Evolutionary conservation across 2,329 filamentous ascomycete species (phyloP).

Genomic region (Elsinoe necatrix): DNA sequence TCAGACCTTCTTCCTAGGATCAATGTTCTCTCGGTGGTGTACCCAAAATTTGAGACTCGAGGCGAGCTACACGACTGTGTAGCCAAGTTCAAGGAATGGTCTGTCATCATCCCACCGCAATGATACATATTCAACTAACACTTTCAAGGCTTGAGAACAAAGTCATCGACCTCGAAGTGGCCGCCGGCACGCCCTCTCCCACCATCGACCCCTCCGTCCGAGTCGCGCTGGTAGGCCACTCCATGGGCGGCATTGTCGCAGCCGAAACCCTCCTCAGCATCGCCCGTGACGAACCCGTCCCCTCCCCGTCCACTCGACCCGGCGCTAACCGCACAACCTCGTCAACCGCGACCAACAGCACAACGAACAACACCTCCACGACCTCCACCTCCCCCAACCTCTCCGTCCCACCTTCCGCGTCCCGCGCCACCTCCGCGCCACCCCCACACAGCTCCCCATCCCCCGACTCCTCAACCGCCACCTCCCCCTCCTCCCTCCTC

Average conservation of each 20-base stretch:
- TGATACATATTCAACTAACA: background rate
- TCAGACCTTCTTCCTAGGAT: conserved; percentile 59
- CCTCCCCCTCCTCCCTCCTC: conserved; percentile 53
- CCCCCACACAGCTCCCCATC: conserved; percentile 20
- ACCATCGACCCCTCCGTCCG: conserved; percentile 79
- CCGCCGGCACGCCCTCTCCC: conserved; percentile 67
- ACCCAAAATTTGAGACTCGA: conserved; percentile 73
- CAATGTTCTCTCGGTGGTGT: conserved; percentile 59
- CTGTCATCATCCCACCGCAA: conserved; percentile 21
- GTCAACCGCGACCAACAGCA: conserved; percentile 11
- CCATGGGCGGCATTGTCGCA: conserved; percentile 86
- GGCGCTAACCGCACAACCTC: conserved; percentile 17
- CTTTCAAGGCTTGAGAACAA: conserved; percentile 67
- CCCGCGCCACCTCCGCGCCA: conserved; percentile 18
- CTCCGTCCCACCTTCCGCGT: conserved; percentile 7
- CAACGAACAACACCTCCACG: conserved; percentile 9
- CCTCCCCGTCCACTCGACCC: conserved; percentile 22
- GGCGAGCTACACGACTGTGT: conserved; percentile 67
- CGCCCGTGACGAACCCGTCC: conserved; percentile 52
- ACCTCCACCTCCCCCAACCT: conserved; percentile 15
- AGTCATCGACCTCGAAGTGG: conserved; percentile 90
- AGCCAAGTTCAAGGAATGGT: conserved; percentile 67
- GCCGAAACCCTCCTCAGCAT: conserved; percentile 78
- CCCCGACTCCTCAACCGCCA: conserved; percentile 29
- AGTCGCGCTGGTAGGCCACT: conserved; percentile 76